Evolutionary conservation across 148 eudicot species (phyloP).

Genomic region (Chenopodium quinoa): DNA sequence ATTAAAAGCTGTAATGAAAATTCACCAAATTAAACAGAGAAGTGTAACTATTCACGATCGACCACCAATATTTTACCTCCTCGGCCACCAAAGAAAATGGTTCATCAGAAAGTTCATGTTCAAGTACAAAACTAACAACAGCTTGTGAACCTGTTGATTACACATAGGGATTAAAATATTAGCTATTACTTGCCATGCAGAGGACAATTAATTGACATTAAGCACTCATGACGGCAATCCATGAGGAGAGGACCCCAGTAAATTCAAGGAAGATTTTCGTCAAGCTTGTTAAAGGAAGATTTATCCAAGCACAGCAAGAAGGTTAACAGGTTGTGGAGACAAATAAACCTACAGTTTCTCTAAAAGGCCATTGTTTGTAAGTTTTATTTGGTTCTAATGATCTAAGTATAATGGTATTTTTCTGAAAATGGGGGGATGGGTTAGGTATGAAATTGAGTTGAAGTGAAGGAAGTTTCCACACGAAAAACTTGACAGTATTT

Average conservation of each 20-base stretch:
- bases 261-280: not conserved
- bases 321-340: not conserved
- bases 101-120: constrained; percentile 64
- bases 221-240: too few species aligned
- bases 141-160: constrained; percentile 80
- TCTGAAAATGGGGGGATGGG: not conserved
- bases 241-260: not conserved
- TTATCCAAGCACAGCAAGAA: not conserved
- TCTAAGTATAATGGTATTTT: not conserved
- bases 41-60: not conserved
- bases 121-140: constrained; percentile 76
- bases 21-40: constrained; percentile 10
- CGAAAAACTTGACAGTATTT: too few species aligned
- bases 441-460: not conserved
- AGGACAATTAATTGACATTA: not conserved
- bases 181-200: not conserved
- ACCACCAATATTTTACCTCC: constrained; percentile 49
- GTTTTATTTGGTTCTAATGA: too few species aligned
- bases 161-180: not conserved
- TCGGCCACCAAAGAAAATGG: constrained; percentile 93
- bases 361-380: too few species aligned
- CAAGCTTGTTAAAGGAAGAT: not conserved
- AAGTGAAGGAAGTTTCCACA: not conserved
- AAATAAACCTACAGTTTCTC: not conserved
- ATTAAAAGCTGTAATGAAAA: constrained; percentile 8